These are phyloP conservation scores for Xerocomellus chrysenteron DNA, from an alignment of 768 basidiomycete genomes.

Conservation along the genomic window DNA sequence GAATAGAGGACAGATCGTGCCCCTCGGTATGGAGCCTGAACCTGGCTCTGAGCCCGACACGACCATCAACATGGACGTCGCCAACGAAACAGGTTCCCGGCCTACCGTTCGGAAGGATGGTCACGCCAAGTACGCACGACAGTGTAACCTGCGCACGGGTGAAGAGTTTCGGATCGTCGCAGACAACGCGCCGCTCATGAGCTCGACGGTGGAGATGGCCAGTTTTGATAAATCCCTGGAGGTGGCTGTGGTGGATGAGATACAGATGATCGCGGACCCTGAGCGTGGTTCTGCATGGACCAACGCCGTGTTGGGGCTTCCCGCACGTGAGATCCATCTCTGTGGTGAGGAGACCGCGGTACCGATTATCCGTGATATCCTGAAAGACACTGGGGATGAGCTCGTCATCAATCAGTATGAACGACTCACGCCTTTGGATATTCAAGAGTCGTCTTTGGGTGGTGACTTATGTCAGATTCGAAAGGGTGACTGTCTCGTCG, in stretches of 20 bases:
- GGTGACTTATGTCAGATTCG: conserved; percentile 59
- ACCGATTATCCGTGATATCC: conserved; percentile 66
- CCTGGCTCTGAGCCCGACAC: conserved; percentile 38
- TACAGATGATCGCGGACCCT: conserved; percentile 88
- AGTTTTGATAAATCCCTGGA: conserved; percentile 45
- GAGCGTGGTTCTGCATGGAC: conserved; percentile 85
- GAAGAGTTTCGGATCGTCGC: conserved; percentile 81
- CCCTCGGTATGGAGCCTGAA: conserved; percentile 55
- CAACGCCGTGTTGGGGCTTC: conserved; percentile 68
- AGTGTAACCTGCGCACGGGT: conserved; percentile 88
- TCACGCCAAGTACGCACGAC: conserved; percentile 51
- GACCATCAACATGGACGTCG: conserved; percentile 33
- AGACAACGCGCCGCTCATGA: conserved; percentile 53
- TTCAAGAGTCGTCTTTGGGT: conserved; percentile 62
- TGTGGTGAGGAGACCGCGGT: conserved; percentile 95
- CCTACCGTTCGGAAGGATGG: conserved; percentile 37
- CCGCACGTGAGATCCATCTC: conserved; percentile 83
- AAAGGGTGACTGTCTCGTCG: conserved; percentile 89
- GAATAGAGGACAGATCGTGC: conserved; percentile 86
- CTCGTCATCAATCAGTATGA: conserved; percentile 79
- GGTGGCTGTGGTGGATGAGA: conserved; percentile 94
- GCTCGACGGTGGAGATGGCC: conserved; percentile 95
- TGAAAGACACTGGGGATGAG: conserved; percentile 80
- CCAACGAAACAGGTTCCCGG: conserved; percentile 18
- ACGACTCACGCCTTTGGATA: conserved; percentile 79